phyloP scores from a whole-genome alignment of 192 early-diverging fungal species.

The Podila verticillata region DNA sequence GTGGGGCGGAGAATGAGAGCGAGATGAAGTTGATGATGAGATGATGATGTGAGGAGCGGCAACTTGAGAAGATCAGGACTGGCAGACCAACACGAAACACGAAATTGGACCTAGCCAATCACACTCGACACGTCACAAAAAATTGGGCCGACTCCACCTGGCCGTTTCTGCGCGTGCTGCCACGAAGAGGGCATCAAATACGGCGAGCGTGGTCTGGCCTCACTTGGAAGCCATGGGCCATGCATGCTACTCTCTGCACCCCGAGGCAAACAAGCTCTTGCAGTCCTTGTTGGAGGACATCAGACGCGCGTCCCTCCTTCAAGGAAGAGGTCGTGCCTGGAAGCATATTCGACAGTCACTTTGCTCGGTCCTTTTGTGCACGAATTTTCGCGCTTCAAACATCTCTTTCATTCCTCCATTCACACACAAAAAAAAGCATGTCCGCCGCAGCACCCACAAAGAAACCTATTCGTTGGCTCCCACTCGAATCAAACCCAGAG shows the following conservation, averaged over 20 bases:
- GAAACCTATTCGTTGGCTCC: slow-evolving; percentile 74
- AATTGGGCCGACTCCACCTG: not conserved
- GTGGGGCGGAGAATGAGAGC: not conserved
- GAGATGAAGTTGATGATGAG: not conserved
- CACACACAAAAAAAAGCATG: slow-evolving; percentile 3
- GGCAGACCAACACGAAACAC: no score
- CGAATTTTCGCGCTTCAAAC: not conserved
- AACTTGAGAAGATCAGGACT: no score
- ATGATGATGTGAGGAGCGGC: no score
- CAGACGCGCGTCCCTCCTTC: no score
- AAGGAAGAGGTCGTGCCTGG: not conserved
- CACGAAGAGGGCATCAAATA: not conserved
- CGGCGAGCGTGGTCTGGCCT: no score
- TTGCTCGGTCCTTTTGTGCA: not conserved
- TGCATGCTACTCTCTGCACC: no score
- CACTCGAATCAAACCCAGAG: slow-evolving; percentile 91
- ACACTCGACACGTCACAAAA: not conserved
- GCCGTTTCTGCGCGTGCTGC: no score
- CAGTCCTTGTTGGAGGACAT: no score
- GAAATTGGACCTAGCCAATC: not conserved
- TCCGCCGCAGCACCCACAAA: slow-evolving; percentile 16
- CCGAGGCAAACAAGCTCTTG: no score
- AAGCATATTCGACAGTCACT: not conserved
- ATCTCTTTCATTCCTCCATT: slow-evolving; percentile 3
- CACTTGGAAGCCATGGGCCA: no score